Evolutionary conservation across 371 early-diverging fungal species (phyloP).

Genomic region (Parasitella parasitica): DNA sequence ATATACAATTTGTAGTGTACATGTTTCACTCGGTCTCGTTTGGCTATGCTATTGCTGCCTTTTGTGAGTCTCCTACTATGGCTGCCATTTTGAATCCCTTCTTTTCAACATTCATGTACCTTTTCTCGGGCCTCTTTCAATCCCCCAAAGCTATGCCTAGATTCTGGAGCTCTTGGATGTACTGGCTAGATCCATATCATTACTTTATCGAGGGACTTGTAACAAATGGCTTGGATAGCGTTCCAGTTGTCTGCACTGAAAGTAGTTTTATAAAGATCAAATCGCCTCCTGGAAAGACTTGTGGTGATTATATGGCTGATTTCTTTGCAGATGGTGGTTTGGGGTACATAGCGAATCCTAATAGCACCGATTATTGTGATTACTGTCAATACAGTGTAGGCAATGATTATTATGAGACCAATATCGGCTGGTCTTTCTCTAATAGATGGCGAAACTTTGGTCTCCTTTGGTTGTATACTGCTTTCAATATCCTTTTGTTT

Average conservation of each 20-base stretch:
- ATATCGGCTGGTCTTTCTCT: constrained; percentile 58
- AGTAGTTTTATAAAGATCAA: constrained; percentile 51
- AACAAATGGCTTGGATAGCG: constrained; percentile 62
- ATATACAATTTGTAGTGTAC: constrained; percentile 52
- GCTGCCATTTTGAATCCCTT: constrained; percentile 66
- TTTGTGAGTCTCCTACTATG: constrained; percentile 54
- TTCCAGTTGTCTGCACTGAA: constrained; percentile 50
- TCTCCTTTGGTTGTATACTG: constrained; percentile 56
- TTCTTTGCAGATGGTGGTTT: constrained; percentile 46
- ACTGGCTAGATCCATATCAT: constrained; percentile 66
- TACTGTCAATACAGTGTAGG: constrained; percentile 67
- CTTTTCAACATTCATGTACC: constrained; percentile 53
- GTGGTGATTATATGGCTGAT: constrained; percentile 58
- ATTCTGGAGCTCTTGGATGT: constrained; percentile 74
- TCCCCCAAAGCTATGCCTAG: constrained; percentile 55
- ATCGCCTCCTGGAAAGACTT: constrained; percentile 62
- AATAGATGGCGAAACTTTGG: constrained; percentile 75
- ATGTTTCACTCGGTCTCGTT: constrained; percentile 58
- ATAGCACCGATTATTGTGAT: constrained; percentile 54
- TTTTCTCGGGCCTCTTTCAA: constrained; percentile 67
- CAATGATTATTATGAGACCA: constrained; percentile 52
- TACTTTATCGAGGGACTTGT: constrained; percentile 77
- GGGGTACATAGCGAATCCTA: constrained; percentile 62
- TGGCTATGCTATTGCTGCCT: constrained; percentile 64
- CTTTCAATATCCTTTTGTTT: constrained; percentile 54